Base-by-base conservation (phyloP, 345 rosid species). In the Salix arbutifolia region DNA sequence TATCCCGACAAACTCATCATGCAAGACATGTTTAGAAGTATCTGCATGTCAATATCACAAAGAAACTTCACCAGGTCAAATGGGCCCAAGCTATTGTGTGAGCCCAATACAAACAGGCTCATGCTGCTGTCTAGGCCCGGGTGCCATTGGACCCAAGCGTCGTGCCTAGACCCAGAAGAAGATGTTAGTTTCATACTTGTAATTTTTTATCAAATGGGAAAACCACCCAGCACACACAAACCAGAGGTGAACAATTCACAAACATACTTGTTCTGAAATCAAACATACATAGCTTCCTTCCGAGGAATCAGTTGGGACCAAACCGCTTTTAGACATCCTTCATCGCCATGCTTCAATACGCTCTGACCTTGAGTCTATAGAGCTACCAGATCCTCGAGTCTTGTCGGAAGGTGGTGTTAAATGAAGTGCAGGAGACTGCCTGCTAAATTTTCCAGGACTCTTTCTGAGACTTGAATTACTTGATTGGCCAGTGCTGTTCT, bases 311-410 rank as follows among this genome's bases (percentile, higher is more conserved):
- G 64, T 72, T 56, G 37, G 21, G 33, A 23, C 33, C 38, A 21
- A 26, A 77, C 74, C 6, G 23, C 16, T 40, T 60, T 25, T 65
- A 19, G 30, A 23, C 69, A 23, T 77, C 68, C 73, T 81, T 86
- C 85, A 91, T 70, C 91, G 73, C 78, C 78, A 79, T 7, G 82
- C 82, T 70, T 75, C 77, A 26, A 86, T 87, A 68, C 90, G 90
- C 80, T 90, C 96, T 17, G 66, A 84, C 86, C 92, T 87, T 1
- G 90, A 84, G 77, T 88, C 88, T 71, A 91, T 78, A 56, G 86
- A 77, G 87, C 95, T 87, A 78, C 88, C 76, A 65, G 89, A 80
- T 61, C 82, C 91, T 62, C 77, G 84, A 6, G 84, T 75, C 83
- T 78, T 85, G 28, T 85, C 84, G 74, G 72, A 74, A 42, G 86